These are phyloP conservation scores for Leccinum subrobustum DNA, from an alignment of 1,284 basidiomycete genomes.

Conservation along the genomic window DNA sequence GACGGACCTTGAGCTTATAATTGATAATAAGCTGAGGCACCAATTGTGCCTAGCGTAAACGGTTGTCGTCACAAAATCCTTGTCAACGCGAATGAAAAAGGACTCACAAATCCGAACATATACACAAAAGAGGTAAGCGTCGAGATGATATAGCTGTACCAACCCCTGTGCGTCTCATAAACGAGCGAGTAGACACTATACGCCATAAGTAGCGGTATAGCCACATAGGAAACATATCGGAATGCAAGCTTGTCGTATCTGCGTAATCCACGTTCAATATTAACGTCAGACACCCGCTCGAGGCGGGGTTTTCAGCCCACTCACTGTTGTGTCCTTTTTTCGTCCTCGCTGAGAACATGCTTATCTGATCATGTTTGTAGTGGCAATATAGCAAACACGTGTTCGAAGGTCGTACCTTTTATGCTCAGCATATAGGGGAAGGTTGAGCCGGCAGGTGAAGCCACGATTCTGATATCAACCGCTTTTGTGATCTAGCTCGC, in stretches of 20 bases:
- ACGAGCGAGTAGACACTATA: slow-evolving; percentile 90
- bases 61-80: slow-evolving; percentile 19
- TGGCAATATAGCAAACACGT: slow-evolving; percentile 15
- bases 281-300: slow-evolving; percentile 13
- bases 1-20: slow-evolving; percentile 86
- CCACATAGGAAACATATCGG: slow-evolving; percentile 86
- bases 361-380: slow-evolving; percentile 60
- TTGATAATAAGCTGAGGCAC: slow-evolving; percentile 94
- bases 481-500: slow-evolving; percentile 73
- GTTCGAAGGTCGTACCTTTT: slow-evolving; percentile 53
- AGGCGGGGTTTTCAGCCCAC: slow-evolving; percentile 25
- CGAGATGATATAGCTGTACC: slow-evolving; percentile 94
- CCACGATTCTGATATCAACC: slow-evolving; percentile 75
- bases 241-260: slow-evolving; percentile 87
- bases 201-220: slow-evolving; percentile 79
- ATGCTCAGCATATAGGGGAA: slow-evolving; percentile 83
- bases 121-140: slow-evolving; percentile 88
- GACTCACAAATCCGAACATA: slow-evolving; percentile 93
- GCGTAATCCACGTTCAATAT: slow-evolving; percentile 11
- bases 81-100: slow-evolving; percentile 2
- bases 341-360: slow-evolving; percentile 90
- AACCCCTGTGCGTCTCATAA: slow-evolving; percentile 88
- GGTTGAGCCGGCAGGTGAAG: slow-evolving; percentile 55
- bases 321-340: slow-evolving; percentile 97
- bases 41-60: slow-evolving; percentile 68